phyloP scores from a whole-genome alignment of 768 basidiomycete species.

The Panellus pusillus region DNA sequence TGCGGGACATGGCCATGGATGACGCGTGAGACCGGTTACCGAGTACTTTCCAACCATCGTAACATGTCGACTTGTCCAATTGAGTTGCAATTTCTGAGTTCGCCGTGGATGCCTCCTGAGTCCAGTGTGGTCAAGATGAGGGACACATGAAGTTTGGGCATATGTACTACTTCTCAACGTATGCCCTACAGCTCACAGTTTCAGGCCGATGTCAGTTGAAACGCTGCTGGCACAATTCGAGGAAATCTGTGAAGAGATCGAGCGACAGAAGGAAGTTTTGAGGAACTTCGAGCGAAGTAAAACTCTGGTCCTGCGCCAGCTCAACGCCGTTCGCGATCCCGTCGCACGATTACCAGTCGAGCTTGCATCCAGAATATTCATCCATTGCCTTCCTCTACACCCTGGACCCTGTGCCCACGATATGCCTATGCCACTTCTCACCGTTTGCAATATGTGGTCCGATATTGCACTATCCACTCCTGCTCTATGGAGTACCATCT shows the following conservation, averaged over 20 bases:
- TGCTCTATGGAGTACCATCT: neutral
- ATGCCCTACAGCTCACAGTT: too few species aligned
- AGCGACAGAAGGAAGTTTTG: neutral
- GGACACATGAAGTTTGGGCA: neutral
- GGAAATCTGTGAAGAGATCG: neutral
- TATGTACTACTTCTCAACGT: neutral
- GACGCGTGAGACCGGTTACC: too few species aligned
- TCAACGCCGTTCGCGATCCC: conserved; percentile 1
- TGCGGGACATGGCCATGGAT: too few species aligned
- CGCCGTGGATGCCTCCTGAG: too few species aligned
- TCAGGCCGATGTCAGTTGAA: neutral
- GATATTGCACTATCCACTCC: neutral
- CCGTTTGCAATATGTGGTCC: neutral
- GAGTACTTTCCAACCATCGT: too few species aligned
- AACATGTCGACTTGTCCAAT: too few species aligned
- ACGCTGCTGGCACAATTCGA: neutral
- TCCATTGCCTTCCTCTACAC: neutral
- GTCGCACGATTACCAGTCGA: conserved; percentile 1
- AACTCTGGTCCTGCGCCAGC: neutral
- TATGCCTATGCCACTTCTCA: neutral
- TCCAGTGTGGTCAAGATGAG: too few species aligned
- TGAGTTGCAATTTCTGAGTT: too few species aligned
- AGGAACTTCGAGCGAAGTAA: neutral
- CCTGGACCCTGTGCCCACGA: neutral
- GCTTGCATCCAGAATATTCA: neutral